Evolutionary conservation across 176 grass and related monocot species (phyloP).

Genomic region (Avena atlantica): DNA sequence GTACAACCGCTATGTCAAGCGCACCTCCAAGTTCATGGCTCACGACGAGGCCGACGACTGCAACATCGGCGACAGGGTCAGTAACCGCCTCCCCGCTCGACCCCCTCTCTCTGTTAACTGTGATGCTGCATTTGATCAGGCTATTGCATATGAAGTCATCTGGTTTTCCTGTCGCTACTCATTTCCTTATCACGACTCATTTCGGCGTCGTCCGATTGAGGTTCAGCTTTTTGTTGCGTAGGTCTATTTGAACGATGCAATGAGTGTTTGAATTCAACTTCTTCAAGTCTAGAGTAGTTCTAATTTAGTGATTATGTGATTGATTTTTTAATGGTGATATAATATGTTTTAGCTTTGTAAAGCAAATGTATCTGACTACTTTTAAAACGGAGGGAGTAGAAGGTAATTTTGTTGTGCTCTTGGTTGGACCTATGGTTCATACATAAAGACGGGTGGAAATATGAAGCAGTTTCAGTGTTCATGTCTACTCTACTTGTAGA

Average conservation of each 20-base stretch:
- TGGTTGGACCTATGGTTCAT: neutral
- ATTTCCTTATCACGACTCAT: too few relatives aligned
- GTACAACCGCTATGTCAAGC: too few relatives aligned
- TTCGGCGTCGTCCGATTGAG: too few relatives aligned
- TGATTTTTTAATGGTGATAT: neutral
- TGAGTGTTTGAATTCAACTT: neutral
- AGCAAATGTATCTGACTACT: too few relatives aligned
- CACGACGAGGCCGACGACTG: conserved; percentile 63
- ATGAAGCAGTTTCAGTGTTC: neutral
- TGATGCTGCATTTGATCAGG: neutral
- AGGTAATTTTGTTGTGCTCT: neutral
- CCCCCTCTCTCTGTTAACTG: neutral
- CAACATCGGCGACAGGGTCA: conserved; percentile 86
- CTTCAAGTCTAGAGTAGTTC: neutral
- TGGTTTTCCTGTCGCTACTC: neutral
- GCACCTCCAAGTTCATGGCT: too few relatives aligned
- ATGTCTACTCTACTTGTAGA: neutral
- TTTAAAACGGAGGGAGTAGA: too few relatives aligned
- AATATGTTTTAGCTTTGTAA: too few relatives aligned
- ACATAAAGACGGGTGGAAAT: neutral
- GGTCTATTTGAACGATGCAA: neutral
- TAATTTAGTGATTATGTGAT: neutral
- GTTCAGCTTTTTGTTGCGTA: neutral
- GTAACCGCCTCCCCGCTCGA: neutral
- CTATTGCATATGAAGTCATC: neutral